phyloP scores from a whole-genome alignment of 2,329 filamentous ascomycete species.

The Claviceps maximensis region DNA sequence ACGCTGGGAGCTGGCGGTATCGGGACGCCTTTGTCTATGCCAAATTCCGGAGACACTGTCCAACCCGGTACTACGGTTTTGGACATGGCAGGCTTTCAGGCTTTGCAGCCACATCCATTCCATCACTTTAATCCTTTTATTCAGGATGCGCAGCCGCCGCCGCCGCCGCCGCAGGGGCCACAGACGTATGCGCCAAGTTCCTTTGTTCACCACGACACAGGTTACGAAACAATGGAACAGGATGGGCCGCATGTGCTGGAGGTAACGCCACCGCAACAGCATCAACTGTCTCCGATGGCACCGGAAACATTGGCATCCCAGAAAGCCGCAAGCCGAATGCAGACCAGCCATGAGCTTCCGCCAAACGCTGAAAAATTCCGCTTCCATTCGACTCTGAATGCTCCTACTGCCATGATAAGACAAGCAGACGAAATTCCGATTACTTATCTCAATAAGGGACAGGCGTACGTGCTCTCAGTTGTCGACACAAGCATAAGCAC shows the following conservation, averaged over 20 bases:
- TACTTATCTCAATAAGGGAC: constrained; percentile 97
- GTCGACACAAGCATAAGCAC: constrained; percentile 59
- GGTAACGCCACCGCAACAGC: constrained; percentile 35
- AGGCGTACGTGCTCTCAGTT: constrained; percentile 80
- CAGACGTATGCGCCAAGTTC: constrained; percentile 60
- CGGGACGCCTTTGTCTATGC: constrained; percentile 69
- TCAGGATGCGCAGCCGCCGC: constrained; percentile 41
- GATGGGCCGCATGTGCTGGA: constrained; percentile 53
- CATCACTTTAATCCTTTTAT: constrained; percentile 60
- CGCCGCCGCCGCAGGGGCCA: constrained; percentile 35
- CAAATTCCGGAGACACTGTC: constrained; percentile 51
- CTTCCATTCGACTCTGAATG: constrained; percentile 80
- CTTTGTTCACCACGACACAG: constrained; percentile 69
- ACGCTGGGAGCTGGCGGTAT: constrained; percentile 61
- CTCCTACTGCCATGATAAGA: constrained; percentile 92
- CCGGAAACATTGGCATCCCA: constrained; percentile 23
- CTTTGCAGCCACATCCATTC: constrained; percentile 45
- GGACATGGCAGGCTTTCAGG: constrained; percentile 57
- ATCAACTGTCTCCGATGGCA: constrained; percentile 43
- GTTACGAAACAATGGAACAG: constrained; percentile 68
- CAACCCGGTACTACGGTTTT: constrained; percentile 45
- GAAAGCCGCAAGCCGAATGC: constrained; percentile 31
- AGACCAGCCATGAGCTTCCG: constrained; percentile 34
- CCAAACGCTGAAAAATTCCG: constrained; percentile 61
- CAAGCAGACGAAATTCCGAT: constrained; percentile 81